These are phyloP conservation scores for Leptographium lundbergii DNA, from an alignment of 2,329 filamentous ascomycete genomes.

Conservation along the genomic window DNA sequence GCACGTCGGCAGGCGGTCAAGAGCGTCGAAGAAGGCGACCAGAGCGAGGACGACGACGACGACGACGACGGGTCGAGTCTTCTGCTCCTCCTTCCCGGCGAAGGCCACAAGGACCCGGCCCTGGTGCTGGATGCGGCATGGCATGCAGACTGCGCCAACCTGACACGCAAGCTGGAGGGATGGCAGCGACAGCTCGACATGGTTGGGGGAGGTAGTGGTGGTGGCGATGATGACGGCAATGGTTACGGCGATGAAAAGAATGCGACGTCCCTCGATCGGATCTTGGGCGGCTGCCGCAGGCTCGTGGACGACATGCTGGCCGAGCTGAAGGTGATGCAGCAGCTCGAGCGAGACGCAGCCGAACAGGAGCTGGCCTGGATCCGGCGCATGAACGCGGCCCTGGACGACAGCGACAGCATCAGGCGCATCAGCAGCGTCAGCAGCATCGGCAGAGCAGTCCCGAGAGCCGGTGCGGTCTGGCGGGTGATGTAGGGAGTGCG, in stretches of 20 bases:
- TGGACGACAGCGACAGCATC: neutral
- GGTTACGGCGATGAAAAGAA: neutral
- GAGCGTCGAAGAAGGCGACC: constrained; percentile 3
- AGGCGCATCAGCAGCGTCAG: too few relatives aligned
- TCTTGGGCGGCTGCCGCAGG: constrained; percentile 33
- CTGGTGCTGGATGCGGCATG: constrained; percentile 40
- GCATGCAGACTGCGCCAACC: constrained; percentile 42
- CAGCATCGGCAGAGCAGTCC: neutral
- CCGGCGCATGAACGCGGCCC: constrained; percentile 35
- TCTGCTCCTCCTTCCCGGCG: neutral
- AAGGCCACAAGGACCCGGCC: neutral
- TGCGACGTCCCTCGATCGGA: constrained; percentile 27
- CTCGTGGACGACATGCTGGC: constrained; percentile 46
- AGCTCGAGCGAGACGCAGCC: constrained; percentile 45
- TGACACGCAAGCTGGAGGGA: constrained; percentile 40
- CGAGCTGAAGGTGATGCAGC: constrained; percentile 50
- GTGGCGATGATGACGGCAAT: neutral
- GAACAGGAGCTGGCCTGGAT: constrained; percentile 47
- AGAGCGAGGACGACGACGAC: neutral
- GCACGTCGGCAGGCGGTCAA: constrained; percentile 19
- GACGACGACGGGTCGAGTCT: constrained; percentile 7
- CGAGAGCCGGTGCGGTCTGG: constrained; percentile 34
- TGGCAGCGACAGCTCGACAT: constrained; percentile 8
- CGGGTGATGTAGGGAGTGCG: constrained; percentile 19
- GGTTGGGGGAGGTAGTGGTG: neutral